A percentile compares a stretch with the other conserved stretches of the same genome.
Evolutionary conservation across 345 rosid species (phyloP).

Genomic region (Cardamine chenopodiifolia): DNA sequence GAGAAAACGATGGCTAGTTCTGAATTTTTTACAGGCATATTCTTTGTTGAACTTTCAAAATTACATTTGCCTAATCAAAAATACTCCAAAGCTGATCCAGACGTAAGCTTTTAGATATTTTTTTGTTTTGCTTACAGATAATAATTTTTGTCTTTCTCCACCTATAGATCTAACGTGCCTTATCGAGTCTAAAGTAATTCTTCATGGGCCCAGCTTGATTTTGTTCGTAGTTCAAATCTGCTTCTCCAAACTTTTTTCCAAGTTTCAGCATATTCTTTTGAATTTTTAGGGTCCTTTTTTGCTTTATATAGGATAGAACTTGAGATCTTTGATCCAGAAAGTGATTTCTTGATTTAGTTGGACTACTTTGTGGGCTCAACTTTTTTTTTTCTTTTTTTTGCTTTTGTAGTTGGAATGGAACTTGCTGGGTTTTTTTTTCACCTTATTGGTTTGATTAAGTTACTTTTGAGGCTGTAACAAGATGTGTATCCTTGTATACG

Average conservation of each 20-base stretch:
- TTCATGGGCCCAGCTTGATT: constrained; percentile 43
- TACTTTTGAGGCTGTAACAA: constrained; percentile 18
- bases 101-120: constrained; percentile 18
- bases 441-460: constrained; percentile 7
- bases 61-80: constrained; percentile 23
- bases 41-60: constrained; percentile 32
- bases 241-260: constrained; percentile 19
- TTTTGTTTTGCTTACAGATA: constrained; percentile 28
- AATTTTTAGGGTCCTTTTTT: constrained; percentile 5
- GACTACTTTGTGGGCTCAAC: constrained; percentile 16
- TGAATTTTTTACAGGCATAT: constrained; percentile 41
- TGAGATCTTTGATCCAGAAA: constrained; percentile 25
- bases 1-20: constrained; percentile 41
- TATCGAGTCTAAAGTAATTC: constrained; percentile 33
- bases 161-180: constrained; percentile 35
- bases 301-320: constrained; percentile 11
- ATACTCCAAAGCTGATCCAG: constrained; percentile 30
- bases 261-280: constrained; percentile 25
- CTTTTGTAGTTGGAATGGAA: constrained; percentile 12
- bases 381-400: background rate
- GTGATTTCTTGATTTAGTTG: constrained; percentile 13
- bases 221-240: constrained; percentile 32
- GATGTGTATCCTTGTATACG: constrained; percentile 28
- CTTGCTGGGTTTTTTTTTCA: background rate
- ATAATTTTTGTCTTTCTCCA: constrained; percentile 25